A percentile compares a stretch with the other conserved stretches of the same genome.
phyloP scores from a whole-genome alignment of 2,329 filamentous ascomycete genomes.

The Stachybotrys chartarum region DNA sequence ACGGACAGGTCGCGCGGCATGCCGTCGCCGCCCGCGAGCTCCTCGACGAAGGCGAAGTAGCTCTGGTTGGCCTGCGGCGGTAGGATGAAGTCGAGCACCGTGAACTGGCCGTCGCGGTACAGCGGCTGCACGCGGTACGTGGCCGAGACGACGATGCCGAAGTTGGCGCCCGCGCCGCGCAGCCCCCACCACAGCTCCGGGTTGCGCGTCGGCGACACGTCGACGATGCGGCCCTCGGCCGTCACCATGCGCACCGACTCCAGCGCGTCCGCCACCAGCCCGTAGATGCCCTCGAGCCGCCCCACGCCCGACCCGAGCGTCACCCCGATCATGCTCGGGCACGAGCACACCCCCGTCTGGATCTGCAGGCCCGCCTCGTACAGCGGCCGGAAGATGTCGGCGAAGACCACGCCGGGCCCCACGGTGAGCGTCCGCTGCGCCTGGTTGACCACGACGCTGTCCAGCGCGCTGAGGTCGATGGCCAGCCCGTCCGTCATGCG shows the following conservation, averaged over 20 bases:
- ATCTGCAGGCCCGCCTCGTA: background rate
- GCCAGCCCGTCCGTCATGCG: background rate
- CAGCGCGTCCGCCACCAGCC: conserved; percentile 39
- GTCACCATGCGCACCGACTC: conserved; percentile 30
- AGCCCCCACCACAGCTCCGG: conserved; percentile 41
- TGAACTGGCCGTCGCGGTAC: background rate
- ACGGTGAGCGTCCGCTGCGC: background rate
- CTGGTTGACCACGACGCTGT: background rate
- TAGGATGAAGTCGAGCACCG: background rate
- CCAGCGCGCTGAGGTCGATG: background rate
- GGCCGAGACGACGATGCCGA: conserved; percentile 27
- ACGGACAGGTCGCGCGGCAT: background rate
- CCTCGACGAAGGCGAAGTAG: background rate
- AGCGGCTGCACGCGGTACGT: background rate
- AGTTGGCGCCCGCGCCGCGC: conserved; percentile 37
- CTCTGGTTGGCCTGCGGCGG: background rate
- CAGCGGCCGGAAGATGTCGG: background rate
- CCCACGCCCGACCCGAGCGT: background rate
- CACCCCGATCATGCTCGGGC: background rate
- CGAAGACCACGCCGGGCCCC: background rate
- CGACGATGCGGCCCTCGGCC: conserved; percentile 25
- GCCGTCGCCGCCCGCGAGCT: background rate
- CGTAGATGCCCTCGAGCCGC: conserved; percentile 23
- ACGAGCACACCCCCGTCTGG: background rate
- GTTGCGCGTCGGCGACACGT: conserved; percentile 30